phyloP scores from a whole-genome alignment of 148 eudicot genomes.

The Spergularia marina region DNA sequence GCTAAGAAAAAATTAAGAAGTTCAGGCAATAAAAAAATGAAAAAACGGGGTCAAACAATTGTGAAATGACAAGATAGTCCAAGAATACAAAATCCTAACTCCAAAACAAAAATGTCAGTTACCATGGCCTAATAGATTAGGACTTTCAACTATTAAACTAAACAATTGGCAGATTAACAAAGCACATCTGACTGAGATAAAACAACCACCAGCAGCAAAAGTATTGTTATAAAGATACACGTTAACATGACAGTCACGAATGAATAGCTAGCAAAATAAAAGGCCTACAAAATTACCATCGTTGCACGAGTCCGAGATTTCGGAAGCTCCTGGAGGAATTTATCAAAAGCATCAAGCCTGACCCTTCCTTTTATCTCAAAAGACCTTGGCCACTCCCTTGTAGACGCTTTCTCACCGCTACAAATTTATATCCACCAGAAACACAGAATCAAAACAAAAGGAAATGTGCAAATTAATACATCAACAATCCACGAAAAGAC shows the following conservation, averaged over 20 bases:
- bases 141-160: too few species aligned
- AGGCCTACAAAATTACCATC: slow-evolving; percentile 53
- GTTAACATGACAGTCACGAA: not conserved
- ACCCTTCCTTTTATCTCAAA: slow-evolving; percentile 93
- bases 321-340: slow-evolving; percentile 82
- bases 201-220: too few species aligned
- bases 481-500: not conserved
- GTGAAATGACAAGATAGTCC: too few species aligned
- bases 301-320: slow-evolving; percentile 93
- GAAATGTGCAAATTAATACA: not conserved
- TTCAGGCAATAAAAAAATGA: too few species aligned
- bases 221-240: too few species aligned
- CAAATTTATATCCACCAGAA: slow-evolving; percentile 13
- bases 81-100: too few species aligned
- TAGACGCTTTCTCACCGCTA: slow-evolving; percentile 82
- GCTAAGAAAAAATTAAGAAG: too few species aligned
- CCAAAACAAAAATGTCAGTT: too few species aligned
- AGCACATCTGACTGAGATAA: too few species aligned
- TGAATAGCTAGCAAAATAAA: not conserved
- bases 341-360: slow-evolving; percentile 84
- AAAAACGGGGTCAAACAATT: too few species aligned
- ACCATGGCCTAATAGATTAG: too few species aligned
- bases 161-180: too few species aligned
- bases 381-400: slow-evolving; percentile 70
- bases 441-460: not conserved